Conservation (phyloP, 768 basidiomycete species). For the Collybiopsis luxurians region DNA sequence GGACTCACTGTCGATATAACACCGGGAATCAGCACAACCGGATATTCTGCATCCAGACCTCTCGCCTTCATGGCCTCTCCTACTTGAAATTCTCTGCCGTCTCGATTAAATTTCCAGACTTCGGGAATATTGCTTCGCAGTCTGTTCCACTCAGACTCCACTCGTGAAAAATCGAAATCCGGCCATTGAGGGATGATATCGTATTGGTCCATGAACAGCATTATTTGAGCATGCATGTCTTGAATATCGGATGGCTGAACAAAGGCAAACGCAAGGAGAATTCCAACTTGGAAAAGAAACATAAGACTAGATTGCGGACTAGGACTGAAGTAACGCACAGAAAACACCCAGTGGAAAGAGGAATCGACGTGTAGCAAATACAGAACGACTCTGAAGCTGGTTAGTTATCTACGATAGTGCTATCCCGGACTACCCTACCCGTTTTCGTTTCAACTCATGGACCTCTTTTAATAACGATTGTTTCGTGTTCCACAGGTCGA, state of each 20-base stretch:
- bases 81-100: conserved; percentile 78
- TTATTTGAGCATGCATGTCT: conserved; percentile 65
- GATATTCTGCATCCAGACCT: conserved; percentile 68
- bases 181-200: conserved; percentile 66
- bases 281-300: conserved; percentile 49
- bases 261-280: conserved; percentile 59
- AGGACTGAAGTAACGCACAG: conserved; percentile 34
- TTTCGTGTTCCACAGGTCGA: conserved; percentile 1
- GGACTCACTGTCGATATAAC: conserved; percentile 78
- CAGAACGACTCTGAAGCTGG: neutral
- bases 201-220: conserved; percentile 66
- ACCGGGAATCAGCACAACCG: conserved; percentile 85
- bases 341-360: conserved; percentile 74
- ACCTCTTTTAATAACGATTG: conserved; percentile 3
- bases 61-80: conserved; percentile 65
- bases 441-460: conserved; percentile 4
- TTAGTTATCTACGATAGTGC: neutral
- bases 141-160: conserved; percentile 71
- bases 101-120: conserved; percentile 77
- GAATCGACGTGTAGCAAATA: conserved; percentile 39
- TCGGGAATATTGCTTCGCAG: conserved; percentile 71
- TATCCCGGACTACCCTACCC: neutral
- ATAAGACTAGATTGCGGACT: neutral
- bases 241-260: conserved; percentile 66
- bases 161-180: conserved; percentile 61